Conservation (phyloP, 371 early-diverging fungal genomes). For the Dinochytrium kinnereticum region DNA sequence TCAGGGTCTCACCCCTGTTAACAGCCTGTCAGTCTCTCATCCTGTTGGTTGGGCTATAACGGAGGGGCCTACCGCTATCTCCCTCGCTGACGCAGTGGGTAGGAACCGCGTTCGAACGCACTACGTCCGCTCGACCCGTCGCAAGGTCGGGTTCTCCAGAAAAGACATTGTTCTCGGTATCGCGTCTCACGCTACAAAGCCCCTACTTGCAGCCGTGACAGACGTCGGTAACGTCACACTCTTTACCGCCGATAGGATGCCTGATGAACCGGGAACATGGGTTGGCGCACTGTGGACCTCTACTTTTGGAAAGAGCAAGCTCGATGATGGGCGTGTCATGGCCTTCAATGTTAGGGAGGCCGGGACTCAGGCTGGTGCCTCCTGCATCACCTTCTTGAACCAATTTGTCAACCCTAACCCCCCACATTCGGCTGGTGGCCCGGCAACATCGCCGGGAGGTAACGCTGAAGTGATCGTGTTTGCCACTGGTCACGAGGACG, state of each 20-base stretch:
- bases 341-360: constrained; percentile 20
- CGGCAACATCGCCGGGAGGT: not conserved
- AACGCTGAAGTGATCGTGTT: constrained; percentile 10
- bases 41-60: constrained; percentile 39
- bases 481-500: constrained; percentile 40
- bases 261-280: constrained; percentile 26
- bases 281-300: constrained; percentile 22
- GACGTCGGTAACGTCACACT: constrained; percentile 33
- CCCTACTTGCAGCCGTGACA: constrained; percentile 35
- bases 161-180: constrained; percentile 34
- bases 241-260: constrained; percentile 27
- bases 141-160: constrained; percentile 9
- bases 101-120: constrained; percentile 12
- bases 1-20: constrained; percentile 13
- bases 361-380: constrained; percentile 16
- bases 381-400: constrained; percentile 20
- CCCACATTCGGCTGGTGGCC: too few species aligned
- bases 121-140: constrained; percentile 8
- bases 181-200: constrained; percentile 30
- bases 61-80: constrained; percentile 23
- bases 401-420: not conserved
- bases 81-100: constrained; percentile 30
- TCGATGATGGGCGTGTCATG: constrained; percentile 15
- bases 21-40: constrained; percentile 3
- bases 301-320: constrained; percentile 5